These are phyloP conservation scores for Talaromyces sp. DNA, from an alignment of 2,329 filamentous ascomycete genomes.

Conservation along the genomic window DNA sequence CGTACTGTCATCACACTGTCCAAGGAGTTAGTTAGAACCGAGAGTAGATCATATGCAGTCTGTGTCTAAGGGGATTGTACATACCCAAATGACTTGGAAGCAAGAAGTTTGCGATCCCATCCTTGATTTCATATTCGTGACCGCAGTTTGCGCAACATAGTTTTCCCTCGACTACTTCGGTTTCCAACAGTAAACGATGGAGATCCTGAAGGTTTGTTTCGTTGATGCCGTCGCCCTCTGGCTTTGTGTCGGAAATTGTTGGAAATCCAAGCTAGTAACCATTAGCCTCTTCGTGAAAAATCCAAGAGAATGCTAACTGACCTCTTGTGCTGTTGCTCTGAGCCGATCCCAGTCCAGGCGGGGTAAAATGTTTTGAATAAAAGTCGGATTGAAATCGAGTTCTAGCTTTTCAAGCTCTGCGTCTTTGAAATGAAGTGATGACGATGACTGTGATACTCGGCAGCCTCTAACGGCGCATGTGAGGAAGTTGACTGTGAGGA, in stretches of 20 bases:
- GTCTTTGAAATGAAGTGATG: conserved; percentile 87
- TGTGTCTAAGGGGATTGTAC: background rate
- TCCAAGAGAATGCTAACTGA: conserved; percentile 13
- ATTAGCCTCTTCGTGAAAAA: background rate
- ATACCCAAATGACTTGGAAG: conserved; percentile 78
- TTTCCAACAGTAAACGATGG: conserved; percentile 80
- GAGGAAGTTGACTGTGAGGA: conserved; percentile 92
- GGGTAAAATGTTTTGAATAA: conserved; percentile 79
- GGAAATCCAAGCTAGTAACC: conserved; percentile 68
- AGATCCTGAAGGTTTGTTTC: conserved; percentile 70
- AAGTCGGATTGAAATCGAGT: conserved; percentile 71
- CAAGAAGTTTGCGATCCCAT: conserved; percentile 95
- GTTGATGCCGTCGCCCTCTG: conserved; percentile 60
- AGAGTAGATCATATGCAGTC: no score
- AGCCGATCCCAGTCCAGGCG: conserved; percentile 85
- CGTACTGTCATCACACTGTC: background rate
- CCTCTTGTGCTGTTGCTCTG: conserved; percentile 66
- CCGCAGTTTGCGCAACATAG: conserved; percentile 87
- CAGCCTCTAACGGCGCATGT: conserved; percentile 94
- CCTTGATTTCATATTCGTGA: conserved; percentile 89
- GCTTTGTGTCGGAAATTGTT: conserved; percentile 60
- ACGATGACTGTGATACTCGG: conserved; percentile 73
- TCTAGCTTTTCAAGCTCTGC: conserved; percentile 84
- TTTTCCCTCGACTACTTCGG: conserved; percentile 81
- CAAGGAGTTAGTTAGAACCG: background rate